Evolutionary conservation across 768 basidiomycete genomes (phyloP), one percentile per base, ranked within the genome.

Genomic region (Cystofilobasidium capitatum): DNA sequence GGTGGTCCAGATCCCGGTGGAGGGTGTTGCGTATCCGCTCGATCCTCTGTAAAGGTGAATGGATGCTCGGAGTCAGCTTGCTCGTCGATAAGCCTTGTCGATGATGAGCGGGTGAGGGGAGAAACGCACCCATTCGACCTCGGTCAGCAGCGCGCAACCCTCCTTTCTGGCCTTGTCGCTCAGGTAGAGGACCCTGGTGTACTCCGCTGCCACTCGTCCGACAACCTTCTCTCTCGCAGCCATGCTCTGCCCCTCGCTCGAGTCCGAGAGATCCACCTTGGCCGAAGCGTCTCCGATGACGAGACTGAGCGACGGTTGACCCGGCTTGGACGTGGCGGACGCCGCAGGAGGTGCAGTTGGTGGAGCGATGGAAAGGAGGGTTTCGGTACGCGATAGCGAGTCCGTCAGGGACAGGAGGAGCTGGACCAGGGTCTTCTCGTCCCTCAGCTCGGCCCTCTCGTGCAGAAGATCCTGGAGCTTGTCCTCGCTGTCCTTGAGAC

Each of bases 391-490:
- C 16, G 85, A 83, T 22, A 94, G 83, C 20, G 89, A 90, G 72
- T 98, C 96, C 33, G 93, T 92, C 55, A 98, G 86, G 77, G 91
- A 91, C 70, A 97, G 82, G 5, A 98, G 82, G 16, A 93, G 81
- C 71, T 93, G 87, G 24, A 98, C 81, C 57, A 93, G 79, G 0
- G 88, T 85, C 91, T 93, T 92, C 79, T 91, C 88, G 72, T 93
- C 89, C 61, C 96, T 81, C 36, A 98, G 79, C 22, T 79, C 81
- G 31, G 89, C 81, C 60, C 96, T 81, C 69, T 86, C 84, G 58
- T 81, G 81, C 6, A 99, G 79, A 72, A 89, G 91, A n/a, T 80
- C 81, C 71, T 89, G 84, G 49, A 96, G 86, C 20, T 84, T 84
- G 35, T 82, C 81, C 74, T 93, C 74, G 29, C 69, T 68, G 24